Percentiles rank a stretch among this genome's conserved stretches.
Conservation (phyloP, 2,329 filamentous ascomycete species). For the Whalleya microplaca region DNA sequence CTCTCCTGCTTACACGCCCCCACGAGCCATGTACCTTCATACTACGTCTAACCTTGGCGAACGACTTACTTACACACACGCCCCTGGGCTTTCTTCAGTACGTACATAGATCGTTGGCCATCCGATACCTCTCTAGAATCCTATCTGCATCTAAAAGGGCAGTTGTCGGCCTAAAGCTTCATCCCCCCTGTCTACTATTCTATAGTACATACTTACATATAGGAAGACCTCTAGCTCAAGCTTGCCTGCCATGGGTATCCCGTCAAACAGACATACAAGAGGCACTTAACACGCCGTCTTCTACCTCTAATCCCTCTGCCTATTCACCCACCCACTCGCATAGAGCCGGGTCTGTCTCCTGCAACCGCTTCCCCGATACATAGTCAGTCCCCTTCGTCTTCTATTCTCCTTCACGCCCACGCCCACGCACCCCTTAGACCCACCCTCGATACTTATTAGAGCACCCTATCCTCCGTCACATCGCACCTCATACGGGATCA, state of each 20-base stretch:
- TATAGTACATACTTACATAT: background rate
- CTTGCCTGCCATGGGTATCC: background rate
- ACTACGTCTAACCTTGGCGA: constrained; percentile 23
- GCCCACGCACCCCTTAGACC: background rate
- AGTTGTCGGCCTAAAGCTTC: background rate
- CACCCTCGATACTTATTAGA: background rate
- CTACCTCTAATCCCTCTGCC: background rate
- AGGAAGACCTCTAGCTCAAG: background rate
- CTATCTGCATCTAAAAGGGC: constrained; percentile 1
- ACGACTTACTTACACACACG: constrained; percentile 15
- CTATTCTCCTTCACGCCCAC: background rate
- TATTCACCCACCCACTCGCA: constrained; percentile 6
- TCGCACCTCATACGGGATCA: background rate
- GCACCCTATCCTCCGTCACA: background rate
- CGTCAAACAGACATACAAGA: background rate
- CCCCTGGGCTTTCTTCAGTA: constrained; percentile 13
- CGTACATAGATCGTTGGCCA: constrained; percentile 12
- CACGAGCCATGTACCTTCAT: constrained; percentile 12
- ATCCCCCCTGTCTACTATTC: background rate
- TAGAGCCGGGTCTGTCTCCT: constrained; percentile 16
- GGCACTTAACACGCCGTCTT: background rate
- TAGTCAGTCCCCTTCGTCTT: constrained; percentile 4
- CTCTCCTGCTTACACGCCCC: constrained; percentile 4
- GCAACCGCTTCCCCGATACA: constrained; percentile 15
- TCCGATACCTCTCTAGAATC: constrained; percentile 3